Percentiles rank a stretch among this genome's conserved stretches.
phyloP scores from a whole-genome alignment of 2,329 filamentous ascomycete genomes.

The Septoria linicola region DNA sequence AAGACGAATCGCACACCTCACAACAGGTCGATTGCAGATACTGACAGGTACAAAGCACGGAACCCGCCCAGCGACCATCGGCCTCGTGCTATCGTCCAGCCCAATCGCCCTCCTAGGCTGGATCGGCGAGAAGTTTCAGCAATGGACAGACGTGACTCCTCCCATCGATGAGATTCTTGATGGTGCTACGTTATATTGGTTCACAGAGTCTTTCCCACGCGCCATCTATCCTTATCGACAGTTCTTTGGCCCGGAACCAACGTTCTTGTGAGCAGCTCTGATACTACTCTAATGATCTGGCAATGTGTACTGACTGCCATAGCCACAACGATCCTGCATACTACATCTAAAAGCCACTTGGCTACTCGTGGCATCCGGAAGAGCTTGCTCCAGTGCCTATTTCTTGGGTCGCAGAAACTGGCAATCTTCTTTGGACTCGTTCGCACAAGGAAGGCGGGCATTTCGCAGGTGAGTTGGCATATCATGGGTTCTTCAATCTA shows the following conservation, averaged over 20 bases:
- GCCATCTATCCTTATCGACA: slow-evolving; percentile 52
- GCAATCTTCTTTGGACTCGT: slow-evolving; percentile 42
- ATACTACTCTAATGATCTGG: too few species aligned
- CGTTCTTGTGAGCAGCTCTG: slow-evolving; percentile 11
- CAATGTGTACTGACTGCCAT: not conserved
- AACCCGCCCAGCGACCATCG: slow-evolving; percentile 56
- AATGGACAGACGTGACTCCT: slow-evolving; percentile 52
- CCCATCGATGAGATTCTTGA: slow-evolving; percentile 47
- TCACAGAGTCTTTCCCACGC: slow-evolving; percentile 44
- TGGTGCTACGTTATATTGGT: slow-evolving; percentile 56
- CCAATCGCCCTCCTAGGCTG: slow-evolving; percentile 58
- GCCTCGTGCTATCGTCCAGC: slow-evolving; percentile 52
- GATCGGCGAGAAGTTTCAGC: slow-evolving; percentile 58
- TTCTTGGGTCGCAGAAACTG: slow-evolving; percentile 40
- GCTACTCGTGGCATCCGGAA: slow-evolving; percentile 46
- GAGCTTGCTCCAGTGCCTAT: slow-evolving; percentile 44
- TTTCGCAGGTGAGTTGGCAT: slow-evolving; percentile 32
- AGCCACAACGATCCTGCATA: slow-evolving; percentile 30
- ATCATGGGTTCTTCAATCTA: too few species aligned
- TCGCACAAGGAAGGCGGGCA: slow-evolving; percentile 43
- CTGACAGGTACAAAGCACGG: slow-evolving; percentile 49
- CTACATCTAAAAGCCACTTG: slow-evolving; percentile 43
- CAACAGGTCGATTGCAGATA: not conserved
- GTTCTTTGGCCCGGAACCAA: slow-evolving; percentile 30
- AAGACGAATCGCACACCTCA: not conserved